Conservation (phyloP, 495 filamentous ascomycete species). For the Margaritispora aquatica region DNA sequence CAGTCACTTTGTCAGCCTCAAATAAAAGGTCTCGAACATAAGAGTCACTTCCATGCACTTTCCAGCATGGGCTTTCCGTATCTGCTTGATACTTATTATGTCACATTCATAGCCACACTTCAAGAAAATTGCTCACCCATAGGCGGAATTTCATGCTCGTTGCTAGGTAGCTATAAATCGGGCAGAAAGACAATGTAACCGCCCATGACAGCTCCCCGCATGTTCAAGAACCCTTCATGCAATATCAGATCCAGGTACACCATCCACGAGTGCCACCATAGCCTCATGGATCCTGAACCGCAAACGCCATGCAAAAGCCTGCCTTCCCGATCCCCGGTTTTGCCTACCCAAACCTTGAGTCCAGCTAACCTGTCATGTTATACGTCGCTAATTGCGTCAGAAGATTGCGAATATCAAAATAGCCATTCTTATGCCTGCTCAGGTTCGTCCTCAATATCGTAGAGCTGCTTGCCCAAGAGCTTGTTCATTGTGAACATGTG, state of each 20-base stretch:
- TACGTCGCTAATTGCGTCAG: background rate
- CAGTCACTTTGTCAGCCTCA: background rate
- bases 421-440: background rate
- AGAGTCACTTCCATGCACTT: background rate
- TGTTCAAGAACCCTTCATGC: background rate
- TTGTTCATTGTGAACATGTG: conserved; percentile 99
- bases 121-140: no score
- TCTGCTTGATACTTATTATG: background rate
- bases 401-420: background rate
- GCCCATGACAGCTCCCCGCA: background rate
- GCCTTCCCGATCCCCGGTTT: background rate
- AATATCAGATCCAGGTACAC: background rate
- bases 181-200: background rate
- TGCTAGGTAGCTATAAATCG: background rate
- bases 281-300: background rate
- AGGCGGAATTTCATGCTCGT: background rate
- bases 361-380: background rate
- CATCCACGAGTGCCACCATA: background rate
- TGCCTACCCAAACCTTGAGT: background rate
- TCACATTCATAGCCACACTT: background rate
- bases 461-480: conserved; percentile 48
- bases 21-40: background rate
- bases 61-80: background rate
- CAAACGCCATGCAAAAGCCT: background rate
- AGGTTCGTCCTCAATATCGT: conserved; percentile 42